Percentiles rank a stretch among this genome's conserved stretches.
These are phyloP conservation scores for Setomelanomma holmii DNA, from an alignment of 2,329 filamentous ascomycete species.

Conservation along the genomic window DNA sequence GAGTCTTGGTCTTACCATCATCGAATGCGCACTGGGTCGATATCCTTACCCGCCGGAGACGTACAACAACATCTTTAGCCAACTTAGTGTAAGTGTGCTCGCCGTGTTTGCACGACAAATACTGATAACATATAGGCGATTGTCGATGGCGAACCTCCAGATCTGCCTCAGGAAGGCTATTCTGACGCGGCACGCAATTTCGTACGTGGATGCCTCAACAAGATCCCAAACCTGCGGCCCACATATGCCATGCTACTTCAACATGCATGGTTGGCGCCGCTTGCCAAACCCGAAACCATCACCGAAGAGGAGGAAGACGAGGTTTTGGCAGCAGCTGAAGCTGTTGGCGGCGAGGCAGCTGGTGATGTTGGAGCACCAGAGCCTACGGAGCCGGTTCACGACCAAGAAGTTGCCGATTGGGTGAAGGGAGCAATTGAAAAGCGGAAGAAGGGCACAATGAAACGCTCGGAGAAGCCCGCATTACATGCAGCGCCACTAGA, in stretches of 20 bases:
- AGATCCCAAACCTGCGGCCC: slow-evolving; percentile 89
- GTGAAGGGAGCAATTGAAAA: slow-evolving; percentile 74
- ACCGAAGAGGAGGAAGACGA: slow-evolving; percentile 72
- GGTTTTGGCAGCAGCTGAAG: slow-evolving; percentile 50
- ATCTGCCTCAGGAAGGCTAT: slow-evolving; percentile 79
- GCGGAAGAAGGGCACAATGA: slow-evolving; percentile 65
- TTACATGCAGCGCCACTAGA: slow-evolving; percentile 88
- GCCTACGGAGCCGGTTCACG: slow-evolving; percentile 59
- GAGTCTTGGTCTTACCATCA: slow-evolving; percentile 92
- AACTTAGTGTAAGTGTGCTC: slow-evolving; percentile 78
- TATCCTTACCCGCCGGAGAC: slow-evolving; percentile 98
- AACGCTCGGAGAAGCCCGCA: slow-evolving; percentile 70
- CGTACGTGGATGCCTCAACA: slow-evolving; percentile 88
- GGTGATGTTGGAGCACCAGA: slow-evolving; percentile 35
- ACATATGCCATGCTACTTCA: slow-evolving; percentile 88
- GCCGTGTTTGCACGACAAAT: neutral
- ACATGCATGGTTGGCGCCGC: slow-evolving; percentile 82
- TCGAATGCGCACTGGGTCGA: slow-evolving; percentile 91
- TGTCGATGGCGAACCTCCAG: slow-evolving; percentile 93
- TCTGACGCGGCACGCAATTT: slow-evolving; percentile 84
- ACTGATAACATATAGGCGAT: slow-evolving; percentile 72
- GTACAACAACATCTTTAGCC: slow-evolving; percentile 97
- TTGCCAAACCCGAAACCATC: slow-evolving; percentile 79
- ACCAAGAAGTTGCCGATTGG: slow-evolving; percentile 87
- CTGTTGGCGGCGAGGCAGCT: slow-evolving; percentile 52